These are phyloP conservation scores for Leishmania martiniquensis DNA, from an alignment of 208 protist genomes.

Conservation along the genomic window DNA sequence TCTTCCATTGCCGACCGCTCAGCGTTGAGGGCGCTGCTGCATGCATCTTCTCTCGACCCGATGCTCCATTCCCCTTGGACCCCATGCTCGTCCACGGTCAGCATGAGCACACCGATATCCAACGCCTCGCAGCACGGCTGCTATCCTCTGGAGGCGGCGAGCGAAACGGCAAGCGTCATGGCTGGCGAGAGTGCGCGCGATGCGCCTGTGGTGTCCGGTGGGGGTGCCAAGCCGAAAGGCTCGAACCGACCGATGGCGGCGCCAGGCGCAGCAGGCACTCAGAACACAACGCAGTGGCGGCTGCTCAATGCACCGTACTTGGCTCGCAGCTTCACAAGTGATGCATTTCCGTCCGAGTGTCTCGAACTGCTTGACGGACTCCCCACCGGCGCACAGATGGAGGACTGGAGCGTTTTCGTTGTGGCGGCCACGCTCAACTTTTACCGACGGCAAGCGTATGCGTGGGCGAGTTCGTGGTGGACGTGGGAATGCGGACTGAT, in stretches of 20 bases:
- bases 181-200: not conserved
- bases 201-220: not conserved
- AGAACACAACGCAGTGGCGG: not conserved
- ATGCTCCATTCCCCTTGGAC: not conserved
- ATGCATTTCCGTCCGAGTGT: constrained; percentile 3
- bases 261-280: not conserved
- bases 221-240: no score
- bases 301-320: not conserved
- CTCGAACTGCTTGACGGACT: constrained; percentile 2
- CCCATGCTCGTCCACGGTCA: not conserved
- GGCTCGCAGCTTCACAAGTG: not conserved
- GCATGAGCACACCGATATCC: not conserved
- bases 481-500: not conserved
- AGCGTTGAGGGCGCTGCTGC: not conserved
- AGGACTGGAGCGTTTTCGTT: constrained; percentile 5
- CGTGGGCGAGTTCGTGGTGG: constrained; percentile 2
- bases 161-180: not conserved
- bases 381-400: not conserved
- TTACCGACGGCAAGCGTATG: not conserved
- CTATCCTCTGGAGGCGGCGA: not conserved
- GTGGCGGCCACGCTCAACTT: constrained; percentile 4
- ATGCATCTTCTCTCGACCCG: no score
- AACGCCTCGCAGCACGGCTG: not conserved
- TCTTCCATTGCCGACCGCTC: not conserved
- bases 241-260: not conserved